Conservation (phyloP, 176 grass and related monocot species). For the Eleusine indica region DNA sequence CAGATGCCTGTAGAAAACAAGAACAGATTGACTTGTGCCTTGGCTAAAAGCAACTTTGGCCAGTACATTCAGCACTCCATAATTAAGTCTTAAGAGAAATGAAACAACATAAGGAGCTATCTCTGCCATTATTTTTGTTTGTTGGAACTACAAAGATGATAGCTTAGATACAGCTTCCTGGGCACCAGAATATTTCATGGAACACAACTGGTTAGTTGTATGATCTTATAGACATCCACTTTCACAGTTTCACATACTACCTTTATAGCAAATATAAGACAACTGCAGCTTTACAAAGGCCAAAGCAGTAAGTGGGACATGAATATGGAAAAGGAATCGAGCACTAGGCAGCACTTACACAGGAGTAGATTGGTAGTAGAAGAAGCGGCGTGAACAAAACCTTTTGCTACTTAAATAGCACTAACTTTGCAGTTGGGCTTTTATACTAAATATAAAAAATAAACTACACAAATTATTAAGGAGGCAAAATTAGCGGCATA, state of each 20-base stretch:
- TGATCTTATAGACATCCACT: slow-evolving; percentile 18
- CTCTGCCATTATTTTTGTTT: slow-evolving; percentile 6
- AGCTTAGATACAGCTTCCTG: slow-evolving; percentile 30
- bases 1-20: slow-evolving; percentile 52
- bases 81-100: slow-evolving; percentile 15
- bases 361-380: neutral
- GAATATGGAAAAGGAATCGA: neutral
- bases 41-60: slow-evolving; percentile 39
- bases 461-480: neutral
- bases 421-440: neutral
- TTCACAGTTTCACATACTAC: neutral
- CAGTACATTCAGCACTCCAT: slow-evolving; percentile 36
- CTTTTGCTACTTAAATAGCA: slow-evolving; percentile 28
- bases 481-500: neutral
- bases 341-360: neutral
- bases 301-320: neutral
- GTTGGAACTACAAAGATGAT: slow-evolving; percentile 16
- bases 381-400: neutral
- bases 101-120: slow-evolving; percentile 30
- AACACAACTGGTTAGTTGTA: neutral
- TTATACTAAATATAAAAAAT: neutral
- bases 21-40: slow-evolving; percentile 45
- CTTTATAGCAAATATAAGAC: slow-evolving; percentile 14
- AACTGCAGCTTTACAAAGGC: slow-evolving; percentile 1
- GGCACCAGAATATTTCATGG: slow-evolving; percentile 5